These are phyloP conservation scores for Hirsutella thompsonii DNA, from an alignment of 2,329 filamentous ascomycete genomes.

Conservation along the genomic window DNA sequence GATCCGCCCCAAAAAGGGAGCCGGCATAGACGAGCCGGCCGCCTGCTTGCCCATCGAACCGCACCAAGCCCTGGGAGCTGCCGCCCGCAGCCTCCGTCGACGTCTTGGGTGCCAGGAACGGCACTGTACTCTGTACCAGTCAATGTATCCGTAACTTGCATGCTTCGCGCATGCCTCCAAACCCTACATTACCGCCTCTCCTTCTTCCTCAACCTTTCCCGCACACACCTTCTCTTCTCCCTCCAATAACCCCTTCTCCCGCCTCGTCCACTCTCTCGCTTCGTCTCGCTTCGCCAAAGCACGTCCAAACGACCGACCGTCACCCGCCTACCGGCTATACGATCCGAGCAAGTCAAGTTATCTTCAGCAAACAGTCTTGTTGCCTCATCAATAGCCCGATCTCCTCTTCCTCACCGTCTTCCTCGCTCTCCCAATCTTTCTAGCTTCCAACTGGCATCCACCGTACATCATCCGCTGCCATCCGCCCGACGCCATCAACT, in stretches of 20 bases:
- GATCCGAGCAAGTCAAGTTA: not conserved
- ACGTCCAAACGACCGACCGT: not conserved
- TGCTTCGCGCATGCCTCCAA: not conserved
- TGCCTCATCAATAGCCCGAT: not conserved
- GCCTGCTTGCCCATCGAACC: not conserved
- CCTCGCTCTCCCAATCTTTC: not conserved
- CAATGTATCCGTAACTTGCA: not conserved
- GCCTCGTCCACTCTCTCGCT: not conserved
- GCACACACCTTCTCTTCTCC: not conserved
- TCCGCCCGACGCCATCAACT: not conserved
- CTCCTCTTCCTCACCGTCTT: not conserved
- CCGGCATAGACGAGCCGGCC: not conserved
- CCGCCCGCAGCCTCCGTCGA: not conserved
- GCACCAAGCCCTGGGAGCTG: not conserved
- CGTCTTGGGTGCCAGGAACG: not conserved
- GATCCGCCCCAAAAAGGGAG: not conserved
- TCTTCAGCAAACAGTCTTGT: not conserved
- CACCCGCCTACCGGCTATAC: not conserved
- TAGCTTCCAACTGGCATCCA: not conserved
- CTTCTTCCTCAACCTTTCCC: not conserved
- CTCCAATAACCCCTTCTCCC: not conserved
- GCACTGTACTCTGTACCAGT: not conserved
- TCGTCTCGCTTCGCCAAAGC: slow-evolving; percentile 2
- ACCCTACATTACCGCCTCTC: not conserved
- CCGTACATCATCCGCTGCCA: slow-evolving; percentile 1